A percentile compares a stretch with the other conserved stretches of the same genome.
Conservation (phyloP, 371 early-diverging fungal genomes). For the Coemansia sp. region DNA sequence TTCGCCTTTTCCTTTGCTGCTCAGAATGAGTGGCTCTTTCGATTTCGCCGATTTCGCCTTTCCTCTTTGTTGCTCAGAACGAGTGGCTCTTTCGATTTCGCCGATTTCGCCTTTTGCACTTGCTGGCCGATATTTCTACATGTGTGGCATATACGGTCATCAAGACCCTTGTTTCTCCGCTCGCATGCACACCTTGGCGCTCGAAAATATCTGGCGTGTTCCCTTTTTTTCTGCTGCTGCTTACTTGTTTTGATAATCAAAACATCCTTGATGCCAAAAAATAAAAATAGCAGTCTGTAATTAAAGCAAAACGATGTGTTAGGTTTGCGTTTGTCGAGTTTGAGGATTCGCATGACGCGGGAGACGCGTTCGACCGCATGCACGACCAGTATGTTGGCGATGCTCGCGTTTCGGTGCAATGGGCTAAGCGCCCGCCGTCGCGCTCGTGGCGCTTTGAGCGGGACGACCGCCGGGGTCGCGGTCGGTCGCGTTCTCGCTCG, state of each 20-base stretch:
- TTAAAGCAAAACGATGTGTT: background rate
- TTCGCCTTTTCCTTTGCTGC: background rate
- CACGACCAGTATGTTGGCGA: constrained; percentile 80
- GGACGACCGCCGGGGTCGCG: constrained; percentile 34
- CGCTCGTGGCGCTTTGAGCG: constrained; percentile 60
- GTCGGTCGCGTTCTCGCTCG: constrained; percentile 45
- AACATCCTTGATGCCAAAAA: background rate
- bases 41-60: too few species aligned
- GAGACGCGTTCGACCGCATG: constrained; percentile 87
- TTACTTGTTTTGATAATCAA: constrained; percentile 1
- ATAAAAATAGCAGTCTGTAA: background rate
- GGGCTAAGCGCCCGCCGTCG: constrained; percentile 69
- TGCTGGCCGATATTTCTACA: too few species aligned
- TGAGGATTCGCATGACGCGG: constrained; percentile 83
- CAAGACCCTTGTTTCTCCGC: too few species aligned
- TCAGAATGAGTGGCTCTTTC: background rate
- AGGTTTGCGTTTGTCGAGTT: constrained; percentile 91
- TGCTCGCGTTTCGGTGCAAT: constrained; percentile 74
- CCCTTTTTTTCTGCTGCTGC: background rate
- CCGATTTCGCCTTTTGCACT: too few species aligned
- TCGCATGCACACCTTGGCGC: too few species aligned
- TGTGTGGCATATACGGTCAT: too few species aligned
- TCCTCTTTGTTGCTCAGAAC: background rate
- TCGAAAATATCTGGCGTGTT: too few species aligned
- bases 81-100: background rate